Conservation (phyloP, 179 eudicot genomes). For the Sideroxylon spinosum region DNA sequence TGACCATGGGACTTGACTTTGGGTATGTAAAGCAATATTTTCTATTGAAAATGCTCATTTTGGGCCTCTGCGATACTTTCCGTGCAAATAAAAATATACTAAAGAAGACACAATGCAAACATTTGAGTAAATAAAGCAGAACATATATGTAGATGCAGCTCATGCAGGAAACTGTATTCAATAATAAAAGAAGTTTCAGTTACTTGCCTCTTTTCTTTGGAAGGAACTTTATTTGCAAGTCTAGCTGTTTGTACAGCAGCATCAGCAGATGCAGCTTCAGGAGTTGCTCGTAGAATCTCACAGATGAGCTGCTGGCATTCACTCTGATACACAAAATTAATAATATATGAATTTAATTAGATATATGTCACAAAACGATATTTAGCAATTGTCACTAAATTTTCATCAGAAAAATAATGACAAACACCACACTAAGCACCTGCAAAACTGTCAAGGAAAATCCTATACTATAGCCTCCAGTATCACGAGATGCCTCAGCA, state of each 20-base stretch:
- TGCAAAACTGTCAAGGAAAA: slow-evolving; percentile 89
- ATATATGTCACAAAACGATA: not conserved
- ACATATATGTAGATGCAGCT: not conserved
- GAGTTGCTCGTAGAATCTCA: slow-evolving; percentile 96
- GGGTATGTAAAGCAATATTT: not conserved
- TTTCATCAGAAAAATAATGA: not conserved
- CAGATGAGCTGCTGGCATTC: slow-evolving; percentile 99
- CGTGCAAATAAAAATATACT: not conserved
- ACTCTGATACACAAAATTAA: slow-evolving; percentile 45
- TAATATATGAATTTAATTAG: not conserved
- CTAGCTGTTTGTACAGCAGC: slow-evolving; percentile 96
- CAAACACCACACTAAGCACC: slow-evolving; percentile 32
- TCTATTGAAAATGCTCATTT: not conserved
- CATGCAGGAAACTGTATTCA: not conserved
- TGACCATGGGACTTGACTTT: not conserved
- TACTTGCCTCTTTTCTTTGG: slow-evolving; percentile 81
- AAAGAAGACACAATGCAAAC: not conserved
- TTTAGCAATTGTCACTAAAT: slow-evolving; percentile 3
- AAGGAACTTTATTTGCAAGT: slow-evolving; percentile 78
- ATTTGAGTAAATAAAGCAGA: not conserved
- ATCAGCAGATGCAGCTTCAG: slow-evolving; percentile 97
- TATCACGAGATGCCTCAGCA: slow-evolving; percentile 60
- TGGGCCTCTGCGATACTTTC: not conserved
- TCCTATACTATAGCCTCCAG: slow-evolving; percentile 92
- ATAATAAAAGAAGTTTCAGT: slow-evolving; percentile 6